Conservation (phyloP, 169 alveolate genomes). For the Plasmodium knowlesi region DNA sequence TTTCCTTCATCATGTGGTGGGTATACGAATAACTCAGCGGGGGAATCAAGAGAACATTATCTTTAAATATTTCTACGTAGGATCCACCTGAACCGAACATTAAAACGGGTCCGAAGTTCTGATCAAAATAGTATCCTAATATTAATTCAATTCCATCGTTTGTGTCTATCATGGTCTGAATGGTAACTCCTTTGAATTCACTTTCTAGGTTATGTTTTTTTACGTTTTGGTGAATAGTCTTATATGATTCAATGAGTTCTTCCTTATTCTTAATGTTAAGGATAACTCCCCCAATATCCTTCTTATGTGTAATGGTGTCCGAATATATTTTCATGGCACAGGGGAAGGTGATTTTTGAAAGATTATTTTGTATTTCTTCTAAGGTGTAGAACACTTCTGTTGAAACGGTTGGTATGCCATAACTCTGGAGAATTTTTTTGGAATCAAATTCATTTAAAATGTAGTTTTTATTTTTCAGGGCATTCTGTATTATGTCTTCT, state of each 20-base stretch:
- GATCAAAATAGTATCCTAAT: constrained; percentile 79
- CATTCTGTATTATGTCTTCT: constrained; percentile 42
- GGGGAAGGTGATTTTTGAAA: constrained; percentile 35
- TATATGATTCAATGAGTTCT: constrained; percentile 66
- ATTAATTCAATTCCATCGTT: constrained; percentile 78
- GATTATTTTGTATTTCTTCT: constrained; percentile 48
- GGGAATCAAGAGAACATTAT: constrained; percentile 77
- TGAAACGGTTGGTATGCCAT: constrained; percentile 73
- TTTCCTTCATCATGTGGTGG: constrained; percentile 53
- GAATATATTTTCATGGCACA: constrained; percentile 82
- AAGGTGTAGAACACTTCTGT: constrained; percentile 61
- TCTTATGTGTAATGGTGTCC: constrained; percentile 79
- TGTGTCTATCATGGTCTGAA: constrained; percentile 76
- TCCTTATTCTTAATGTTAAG: constrained; percentile 73
- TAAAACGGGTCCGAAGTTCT: constrained; percentile 83
- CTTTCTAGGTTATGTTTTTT: constrained; percentile 70
- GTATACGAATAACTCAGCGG: constrained; percentile 61
- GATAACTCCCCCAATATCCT: constrained; percentile 83
- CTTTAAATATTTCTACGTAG: constrained; percentile 83
- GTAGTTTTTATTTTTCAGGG: constrained; percentile 34
- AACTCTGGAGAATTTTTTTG: constrained; percentile 71
- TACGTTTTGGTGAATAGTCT: constrained; percentile 59
- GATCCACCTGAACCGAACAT: constrained; percentile 87
- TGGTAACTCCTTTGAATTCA: constrained; percentile 83
- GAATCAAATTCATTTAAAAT: constrained; percentile 77